Evolutionary conservation across 108 stramenopile genomes (phyloP).

Genomic region (Fistulifera solaris): DNA sequence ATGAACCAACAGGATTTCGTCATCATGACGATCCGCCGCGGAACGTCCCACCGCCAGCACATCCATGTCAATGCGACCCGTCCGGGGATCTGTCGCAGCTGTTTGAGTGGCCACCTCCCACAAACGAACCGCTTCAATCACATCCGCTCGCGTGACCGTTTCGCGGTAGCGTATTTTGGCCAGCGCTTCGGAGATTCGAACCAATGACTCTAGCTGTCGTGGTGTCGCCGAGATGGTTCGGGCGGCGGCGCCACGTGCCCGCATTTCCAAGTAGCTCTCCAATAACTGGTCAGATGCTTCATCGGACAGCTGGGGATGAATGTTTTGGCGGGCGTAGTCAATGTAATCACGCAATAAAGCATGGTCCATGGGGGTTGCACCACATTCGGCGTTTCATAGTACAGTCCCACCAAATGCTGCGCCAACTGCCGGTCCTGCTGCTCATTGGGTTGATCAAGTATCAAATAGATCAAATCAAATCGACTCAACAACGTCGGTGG

Average conservation of each 20-base stretch:
- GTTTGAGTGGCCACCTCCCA: constrained; percentile 96
- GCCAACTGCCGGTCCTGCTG: constrained; percentile 85
- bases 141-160: constrained; percentile 74
- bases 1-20: constrained; percentile 42
- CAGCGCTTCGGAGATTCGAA: constrained; percentile 92
- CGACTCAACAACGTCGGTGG: constrained; percentile 97
- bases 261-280: constrained; percentile 88
- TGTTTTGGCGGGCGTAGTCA: constrained; percentile 79
- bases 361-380: constrained; percentile 74
- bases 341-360: constrained; percentile 88
- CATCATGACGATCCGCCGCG: constrained; percentile 68
- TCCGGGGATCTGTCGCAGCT: constrained; percentile 92
- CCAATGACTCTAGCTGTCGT: constrained; percentile 94
- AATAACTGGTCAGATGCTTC: constrained; percentile 83
- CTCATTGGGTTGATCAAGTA: constrained; percentile 86
- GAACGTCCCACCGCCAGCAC: constrained; percentile 90
- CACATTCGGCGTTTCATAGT: constrained; percentile 74
- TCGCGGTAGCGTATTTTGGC: constrained; percentile 82
- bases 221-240: constrained; percentile 98
- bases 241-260: constrained; percentile 47
- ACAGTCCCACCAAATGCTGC: constrained; percentile 84
- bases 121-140: constrained; percentile 88
- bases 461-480: constrained; percentile 98
- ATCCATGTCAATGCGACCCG: constrained; percentile 98
- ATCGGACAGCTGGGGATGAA: constrained; percentile 82